Base-by-base conservation (phyloP, 768 basidiomycete genomes). In the Russula sp. region DNA sequence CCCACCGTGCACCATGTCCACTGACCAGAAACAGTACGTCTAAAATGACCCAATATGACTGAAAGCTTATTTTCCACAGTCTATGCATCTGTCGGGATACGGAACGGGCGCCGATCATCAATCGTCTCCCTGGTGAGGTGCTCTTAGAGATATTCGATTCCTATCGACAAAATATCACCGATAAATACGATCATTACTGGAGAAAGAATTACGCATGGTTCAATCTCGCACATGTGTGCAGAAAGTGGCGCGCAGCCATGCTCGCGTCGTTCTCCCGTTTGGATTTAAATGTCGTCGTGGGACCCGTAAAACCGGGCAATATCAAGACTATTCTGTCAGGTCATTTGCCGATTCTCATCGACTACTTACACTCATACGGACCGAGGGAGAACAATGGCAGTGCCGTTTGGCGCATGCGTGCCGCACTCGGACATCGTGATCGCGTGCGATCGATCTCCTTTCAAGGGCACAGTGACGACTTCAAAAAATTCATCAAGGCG, bases 131-230 rank as follows among this genome's bases (percentile, higher is more conserved):
- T 22, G 44, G 22, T 22, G 44, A 46, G 10, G 20, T 22, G n/a
- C n/a, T 46, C n/a, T 46, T 46, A 11, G 44, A 46, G n/a, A 22
- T 46, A 46, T 46, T 46, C n/a, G 44, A 46, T 18, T 46, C 10
- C 10, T n/a, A 46, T 46, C 44, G 44, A 46, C 20, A 11, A 46
- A 16, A 5, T 3, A 18, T 42, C n/a, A n/a, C n/a, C 40, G 13
- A 42, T 42, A 8, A 7, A 8, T 46, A 18, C 40, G 38, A 38
- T 44, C 1, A 22, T 9, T 18, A 10, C 1, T 49, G 48, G 48
- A 49, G 22, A 5, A 26, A 13, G 6, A 7, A 26, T 3, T 22
- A 22, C 75, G 52, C 76, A 73, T 63, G 62, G 62, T 20, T 57
- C 30, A 58, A 3, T 22, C 62, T 63, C 22, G 18, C 38, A 6